Evolutionary conservation across 2,329 filamentous ascomycete genomes (phyloP).

Genomic region (Harringtonia aguacate): DNA sequence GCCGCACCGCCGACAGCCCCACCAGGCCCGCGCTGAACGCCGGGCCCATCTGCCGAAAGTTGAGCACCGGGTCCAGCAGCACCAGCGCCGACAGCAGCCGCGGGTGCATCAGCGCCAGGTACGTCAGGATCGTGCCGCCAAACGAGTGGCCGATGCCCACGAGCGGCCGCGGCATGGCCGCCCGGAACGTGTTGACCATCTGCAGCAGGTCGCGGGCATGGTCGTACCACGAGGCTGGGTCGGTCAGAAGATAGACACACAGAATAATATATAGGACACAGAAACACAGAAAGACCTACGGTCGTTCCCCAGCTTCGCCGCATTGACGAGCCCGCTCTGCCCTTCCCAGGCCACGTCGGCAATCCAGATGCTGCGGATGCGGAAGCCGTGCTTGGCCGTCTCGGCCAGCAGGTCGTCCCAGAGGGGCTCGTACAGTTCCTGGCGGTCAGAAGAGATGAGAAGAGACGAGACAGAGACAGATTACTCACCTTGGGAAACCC

Average conservation of each 20-base stretch:
- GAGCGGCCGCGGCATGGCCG: constrained; percentile 69
- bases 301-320: constrained; percentile 68
- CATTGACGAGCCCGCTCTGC: constrained; percentile 66
- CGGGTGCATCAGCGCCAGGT: constrained; percentile 67
- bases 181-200: constrained; percentile 74
- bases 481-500: constrained; percentile 70
- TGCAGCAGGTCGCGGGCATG: constrained; percentile 75
- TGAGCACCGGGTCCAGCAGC: constrained; percentile 79
- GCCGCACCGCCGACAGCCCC: constrained; percentile 56
- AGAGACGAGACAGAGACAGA: not conserved
- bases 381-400: constrained; percentile 48
- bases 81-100: constrained; percentile 66
- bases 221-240: constrained; percentile 71
- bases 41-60: constrained; percentile 38
- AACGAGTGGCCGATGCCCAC: constrained; percentile 85
- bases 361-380: constrained; percentile 79
- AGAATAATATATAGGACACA: not conserved
- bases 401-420: constrained; percentile 70
- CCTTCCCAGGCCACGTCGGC: constrained; percentile 84
- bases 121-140: constrained; percentile 63
- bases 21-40: constrained; percentile 30
- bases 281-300: constrained; percentile 40
- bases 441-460: not conserved
- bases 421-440: constrained; percentile 83
- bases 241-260: not conserved